phyloP scores from a whole-genome alignment of 78 protist species.

The Chrysochromulina parva region DNA sequence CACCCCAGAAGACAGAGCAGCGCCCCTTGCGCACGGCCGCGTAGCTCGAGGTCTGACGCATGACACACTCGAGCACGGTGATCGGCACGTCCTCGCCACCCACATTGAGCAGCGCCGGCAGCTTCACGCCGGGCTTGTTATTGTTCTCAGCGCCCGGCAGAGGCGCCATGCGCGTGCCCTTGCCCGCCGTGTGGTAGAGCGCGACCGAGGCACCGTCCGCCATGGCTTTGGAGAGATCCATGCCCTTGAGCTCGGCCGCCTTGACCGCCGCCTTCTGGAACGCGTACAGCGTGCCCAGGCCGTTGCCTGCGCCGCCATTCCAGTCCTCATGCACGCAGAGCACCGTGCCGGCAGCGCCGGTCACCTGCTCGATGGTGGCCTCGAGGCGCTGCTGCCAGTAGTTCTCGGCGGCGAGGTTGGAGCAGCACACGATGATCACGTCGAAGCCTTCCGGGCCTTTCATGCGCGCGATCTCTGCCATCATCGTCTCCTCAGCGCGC shows the following conservation, averaged over 20 bases:
- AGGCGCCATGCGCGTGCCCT: constrained; percentile 69
- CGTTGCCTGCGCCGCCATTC: constrained; percentile 70
- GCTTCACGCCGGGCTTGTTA: constrained; percentile 70
- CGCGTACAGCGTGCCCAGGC: constrained; percentile 65
- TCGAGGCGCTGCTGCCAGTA: constrained; percentile 48
- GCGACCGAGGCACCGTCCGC: constrained; percentile 28
- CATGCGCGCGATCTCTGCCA: background rate
- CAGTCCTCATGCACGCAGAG: constrained; percentile 57
- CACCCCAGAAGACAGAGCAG: constrained; percentile 64
- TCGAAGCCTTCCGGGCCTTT: constrained; percentile 23
- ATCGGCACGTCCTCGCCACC: background rate
- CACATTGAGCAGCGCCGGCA: constrained; percentile 15
- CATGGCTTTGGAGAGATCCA: background rate
- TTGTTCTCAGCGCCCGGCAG: constrained; percentile 64
- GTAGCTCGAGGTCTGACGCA: constrained; percentile 39
- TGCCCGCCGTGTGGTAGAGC: constrained; percentile 58
- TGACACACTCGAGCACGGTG: constrained; percentile 58
- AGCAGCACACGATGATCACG: constrained; percentile 43
- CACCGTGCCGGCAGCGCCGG: background rate
- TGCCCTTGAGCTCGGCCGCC: background rate
- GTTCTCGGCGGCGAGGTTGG: constrained; percentile 30
- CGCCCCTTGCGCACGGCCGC: constrained; percentile 42
- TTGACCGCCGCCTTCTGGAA: constrained; percentile 29
- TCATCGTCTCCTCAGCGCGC: background rate
- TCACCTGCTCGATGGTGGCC: background rate